Evolutionary conservation across 2,329 filamentous ascomycete genomes (phyloP).

Genomic region (Fusarium sambucinum): DNA sequence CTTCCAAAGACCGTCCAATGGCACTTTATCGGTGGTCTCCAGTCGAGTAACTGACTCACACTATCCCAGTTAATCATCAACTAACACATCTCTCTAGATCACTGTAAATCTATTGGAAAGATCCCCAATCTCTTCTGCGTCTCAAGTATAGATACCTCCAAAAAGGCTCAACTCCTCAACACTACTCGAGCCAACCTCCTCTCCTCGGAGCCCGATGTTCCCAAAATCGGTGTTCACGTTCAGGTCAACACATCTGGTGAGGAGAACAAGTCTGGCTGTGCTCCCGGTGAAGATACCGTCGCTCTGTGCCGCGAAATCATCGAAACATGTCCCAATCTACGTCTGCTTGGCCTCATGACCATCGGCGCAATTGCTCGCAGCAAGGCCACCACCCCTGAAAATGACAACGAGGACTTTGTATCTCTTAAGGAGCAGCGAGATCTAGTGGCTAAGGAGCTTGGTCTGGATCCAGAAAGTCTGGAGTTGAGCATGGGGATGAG

Average conservation of each 20-base stretch:
- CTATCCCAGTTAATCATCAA: not conserved
- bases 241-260: conserved; percentile 97
- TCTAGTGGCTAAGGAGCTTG: conserved; percentile 68
- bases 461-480: conserved; percentile 64
- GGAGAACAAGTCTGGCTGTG: conserved; percentile 83
- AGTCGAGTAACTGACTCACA: conserved; percentile 68
- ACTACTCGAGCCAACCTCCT: conserved; percentile 75
- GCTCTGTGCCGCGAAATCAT: conserved; percentile 77
- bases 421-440: conserved; percentile 77
- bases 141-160: conserved; percentile 86
- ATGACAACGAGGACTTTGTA: conserved; percentile 92
- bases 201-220: conserved; percentile 53
- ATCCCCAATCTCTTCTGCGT: conserved; percentile 93
- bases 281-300: conserved; percentile 71
- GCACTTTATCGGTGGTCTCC: conserved; percentile 97
- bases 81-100: conserved; percentile 66
- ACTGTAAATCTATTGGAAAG: conserved; percentile 87
- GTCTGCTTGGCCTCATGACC: conserved; percentile 90
- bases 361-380: conserved; percentile 94
- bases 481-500: conserved; percentile 99
- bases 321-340: conserved; percentile 77
- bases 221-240: conserved; percentile 79
- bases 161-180: conserved; percentile 88
- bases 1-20: conserved; percentile 83
- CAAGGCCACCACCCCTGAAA: conserved; percentile 76